Evolutionary conservation across 768 basidiomycete species (phyloP).

Genomic region (Suillus bovinus): DNA sequence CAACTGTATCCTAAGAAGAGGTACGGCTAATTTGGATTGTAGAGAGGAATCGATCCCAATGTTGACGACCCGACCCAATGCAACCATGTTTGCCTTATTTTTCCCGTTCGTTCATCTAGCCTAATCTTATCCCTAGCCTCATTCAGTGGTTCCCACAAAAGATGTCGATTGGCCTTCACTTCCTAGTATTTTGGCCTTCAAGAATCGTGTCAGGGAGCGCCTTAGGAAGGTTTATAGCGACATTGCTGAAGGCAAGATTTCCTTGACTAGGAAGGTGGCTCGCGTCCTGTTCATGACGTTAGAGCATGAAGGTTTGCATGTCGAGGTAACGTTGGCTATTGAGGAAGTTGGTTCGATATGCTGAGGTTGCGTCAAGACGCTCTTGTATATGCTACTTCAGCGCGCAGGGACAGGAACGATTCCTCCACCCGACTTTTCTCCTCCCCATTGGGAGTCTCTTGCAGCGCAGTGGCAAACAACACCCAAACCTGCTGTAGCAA

Average conservation of each 20-base stretch:
- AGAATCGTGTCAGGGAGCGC: conserved; percentile 73
- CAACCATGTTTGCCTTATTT: conserved; percentile 55
- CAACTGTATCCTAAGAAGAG: not conserved
- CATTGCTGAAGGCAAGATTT: conserved; percentile 49
- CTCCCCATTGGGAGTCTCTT: conserved; percentile 71
- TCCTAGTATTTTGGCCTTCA: conserved; percentile 70
- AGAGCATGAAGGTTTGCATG: conserved; percentile 89
- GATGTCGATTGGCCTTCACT: conserved; percentile 89
- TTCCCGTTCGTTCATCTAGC: not conserved
- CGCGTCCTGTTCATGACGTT: conserved; percentile 88
- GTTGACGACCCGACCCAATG: conserved; percentile 88
- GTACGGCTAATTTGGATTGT: conserved; percentile 18
- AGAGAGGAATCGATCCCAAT: conserved; percentile 95
- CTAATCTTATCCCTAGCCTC: conserved; percentile 52
- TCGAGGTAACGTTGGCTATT: conserved; percentile 51
- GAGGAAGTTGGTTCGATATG: not conserved
- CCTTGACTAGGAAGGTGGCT: conserved; percentile 63
- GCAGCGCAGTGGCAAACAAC: conserved; percentile 45
- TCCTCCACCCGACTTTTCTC: conserved; percentile 71
- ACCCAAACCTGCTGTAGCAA: conserved; percentile 42
- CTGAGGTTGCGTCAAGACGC: conserved; percentile 47
- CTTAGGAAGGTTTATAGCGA: conserved; percentile 73
- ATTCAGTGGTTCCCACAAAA: conserved; percentile 81
- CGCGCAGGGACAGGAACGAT: conserved; percentile 75
- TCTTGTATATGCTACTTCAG: conserved; percentile 94